Conservation (phyloP, 805 yeast genomes). For the Yarrowia porcina region DNA sequence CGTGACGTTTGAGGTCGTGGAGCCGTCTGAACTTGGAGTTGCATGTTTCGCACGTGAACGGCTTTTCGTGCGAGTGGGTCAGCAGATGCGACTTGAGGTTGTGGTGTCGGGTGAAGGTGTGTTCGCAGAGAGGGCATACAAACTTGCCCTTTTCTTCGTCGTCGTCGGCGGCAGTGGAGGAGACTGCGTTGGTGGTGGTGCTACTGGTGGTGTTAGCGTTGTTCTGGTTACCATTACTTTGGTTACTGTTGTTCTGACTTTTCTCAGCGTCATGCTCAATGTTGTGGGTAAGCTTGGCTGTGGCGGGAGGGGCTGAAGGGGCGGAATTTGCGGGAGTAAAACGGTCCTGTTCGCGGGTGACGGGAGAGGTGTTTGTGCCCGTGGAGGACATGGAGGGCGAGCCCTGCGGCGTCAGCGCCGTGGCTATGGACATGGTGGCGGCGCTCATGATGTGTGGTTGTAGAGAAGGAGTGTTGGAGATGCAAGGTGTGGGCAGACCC, state of each 20-base stretch:
- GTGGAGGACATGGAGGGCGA: slow-evolving; percentile 18
- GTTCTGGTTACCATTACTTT: no score
- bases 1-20: slow-evolving; percentile 75
- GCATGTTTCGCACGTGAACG: slow-evolving; percentile 62
- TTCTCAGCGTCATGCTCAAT: background rate
- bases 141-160: slow-evolving; percentile 35
- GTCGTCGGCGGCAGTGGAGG: background rate
- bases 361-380: slow-evolving; percentile 18
- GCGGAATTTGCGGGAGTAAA: background rate
- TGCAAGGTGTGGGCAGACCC: background rate
- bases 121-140: slow-evolving; percentile 58
- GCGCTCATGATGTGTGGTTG: slow-evolving; percentile 2
- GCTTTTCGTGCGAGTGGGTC: slow-evolving; percentile 63
- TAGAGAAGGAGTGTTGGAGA: no score
- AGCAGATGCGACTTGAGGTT: slow-evolving; percentile 69
- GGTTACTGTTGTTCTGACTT: no score
- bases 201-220: background rate
- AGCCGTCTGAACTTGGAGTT: slow-evolving; percentile 61
- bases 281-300: background rate
- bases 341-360: background rate
- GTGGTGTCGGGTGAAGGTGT: slow-evolving; percentile 67
- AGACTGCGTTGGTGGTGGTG: background rate
- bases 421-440: slow-evolving; percentile 23
- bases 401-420: slow-evolving; percentile 16
- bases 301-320: background rate